Evolutionary conservation across 164 flowering plant species (phyloP).

Genomic region (Echeveria elegans): DNA sequence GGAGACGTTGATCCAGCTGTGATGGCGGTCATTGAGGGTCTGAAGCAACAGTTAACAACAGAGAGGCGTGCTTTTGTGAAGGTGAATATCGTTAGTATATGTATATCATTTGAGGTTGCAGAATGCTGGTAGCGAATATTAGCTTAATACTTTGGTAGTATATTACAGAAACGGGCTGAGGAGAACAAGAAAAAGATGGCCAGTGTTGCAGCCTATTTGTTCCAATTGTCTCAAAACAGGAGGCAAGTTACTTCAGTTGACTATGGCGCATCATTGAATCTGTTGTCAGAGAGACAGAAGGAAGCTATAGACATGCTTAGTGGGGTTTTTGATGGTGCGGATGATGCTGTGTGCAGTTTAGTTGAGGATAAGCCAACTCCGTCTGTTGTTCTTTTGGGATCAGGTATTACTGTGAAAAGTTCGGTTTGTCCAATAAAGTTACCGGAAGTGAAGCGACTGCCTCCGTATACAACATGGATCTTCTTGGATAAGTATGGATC

Average conservation of each 20-base stretch:
- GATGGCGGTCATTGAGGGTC: neutral
- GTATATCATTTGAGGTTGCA: neutral
- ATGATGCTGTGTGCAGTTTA: slow-evolving; percentile 36
- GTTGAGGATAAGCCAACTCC: slow-evolving; percentile 40
- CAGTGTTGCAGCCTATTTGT: slow-evolving; percentile 35
- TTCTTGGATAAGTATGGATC: slow-evolving; percentile 72
- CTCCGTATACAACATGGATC: slow-evolving; percentile 96
- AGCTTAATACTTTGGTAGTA: neutral
- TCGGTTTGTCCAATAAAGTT: slow-evolving; percentile 70
- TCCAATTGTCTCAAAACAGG: slow-evolving; percentile 40
- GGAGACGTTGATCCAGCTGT: neutral
- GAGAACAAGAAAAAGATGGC: slow-evolving; percentile 54
- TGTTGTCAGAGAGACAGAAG: slow-evolving; percentile 61
- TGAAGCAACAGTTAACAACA: neutral
- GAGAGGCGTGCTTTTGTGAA: slow-evolving; percentile 29
- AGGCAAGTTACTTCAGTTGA: slow-evolving; percentile 13
- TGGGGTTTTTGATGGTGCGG: slow-evolving; percentile 36
- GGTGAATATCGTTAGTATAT: slow-evolving; percentile 32
- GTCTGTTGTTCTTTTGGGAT: slow-evolving; percentile 63
- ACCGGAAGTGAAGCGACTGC: slow-evolving; percentile 59
- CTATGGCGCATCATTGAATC: slow-evolving; percentile 22
- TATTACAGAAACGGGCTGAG: slow-evolving; percentile 60
- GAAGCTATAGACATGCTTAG: slow-evolving; percentile 63
- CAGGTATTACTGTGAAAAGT: slow-evolving; percentile 61
- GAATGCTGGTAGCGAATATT: neutral